Conservation (phyloP, 257 asterid species). For the Ballota nigra region DNA sequence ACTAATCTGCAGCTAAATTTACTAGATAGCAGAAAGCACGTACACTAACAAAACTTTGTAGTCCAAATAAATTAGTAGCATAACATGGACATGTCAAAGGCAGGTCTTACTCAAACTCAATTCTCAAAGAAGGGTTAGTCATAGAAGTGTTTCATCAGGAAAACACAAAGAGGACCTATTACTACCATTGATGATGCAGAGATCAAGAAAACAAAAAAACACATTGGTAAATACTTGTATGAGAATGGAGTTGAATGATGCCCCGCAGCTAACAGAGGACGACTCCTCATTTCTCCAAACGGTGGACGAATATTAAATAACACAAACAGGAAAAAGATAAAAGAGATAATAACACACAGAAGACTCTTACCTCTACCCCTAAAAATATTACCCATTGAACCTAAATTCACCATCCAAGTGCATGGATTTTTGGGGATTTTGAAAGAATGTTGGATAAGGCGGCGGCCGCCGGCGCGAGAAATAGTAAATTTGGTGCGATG, state of each 20-base stretch:
- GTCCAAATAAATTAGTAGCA: neutral
- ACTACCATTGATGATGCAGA: neutral
- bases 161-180: too few relatives aligned
- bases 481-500: too few relatives aligned
- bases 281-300: slow-evolving; percentile 25
- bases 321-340: too few relatives aligned
- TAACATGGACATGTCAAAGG: slow-evolving; percentile 1
- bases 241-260: slow-evolving; percentile 44
- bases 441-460: too few relatives aligned
- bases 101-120: slow-evolving; percentile 8
- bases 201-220: slow-evolving; percentile 23
- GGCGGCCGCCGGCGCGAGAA: too few relatives aligned
- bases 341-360: too few relatives aligned
- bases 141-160: neutral
- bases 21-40: neutral
- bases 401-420: too few relatives aligned
- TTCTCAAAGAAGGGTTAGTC: slow-evolving; percentile 16
- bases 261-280: slow-evolving; percentile 41
- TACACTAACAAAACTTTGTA: neutral
- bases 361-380: too few relatives aligned
- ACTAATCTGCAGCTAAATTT: neutral
- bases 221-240: slow-evolving; percentile 42
- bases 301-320: too few relatives aligned
- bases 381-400: too few relatives aligned
- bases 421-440: too few relatives aligned